Base-by-base conservation (phyloP, 306 rosid species). In the Astragalus membranaceus region DNA sequence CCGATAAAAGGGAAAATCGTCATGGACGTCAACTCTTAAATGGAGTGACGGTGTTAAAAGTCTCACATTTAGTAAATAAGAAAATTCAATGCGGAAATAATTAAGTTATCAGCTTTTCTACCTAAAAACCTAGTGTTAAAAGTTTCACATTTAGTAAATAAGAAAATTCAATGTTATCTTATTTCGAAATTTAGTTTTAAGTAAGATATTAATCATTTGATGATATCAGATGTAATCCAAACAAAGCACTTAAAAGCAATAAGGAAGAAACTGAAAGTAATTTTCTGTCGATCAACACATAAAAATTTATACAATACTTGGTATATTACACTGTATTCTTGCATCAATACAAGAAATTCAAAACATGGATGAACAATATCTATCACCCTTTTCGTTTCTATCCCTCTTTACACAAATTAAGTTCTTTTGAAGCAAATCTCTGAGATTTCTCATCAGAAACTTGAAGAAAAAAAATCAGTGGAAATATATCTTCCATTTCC, bases 401-500 rank as follows among this genome's bases (percentile, higher is more conserved):
- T 72, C 57, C 10, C 36, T 52, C 63, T 67, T 58, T 56, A 67
- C 67, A 67, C 23, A 33, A 65, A 26, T 26, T 26, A 26, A 67
- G 35, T 60, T 78, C 67, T 44, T 61, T 35, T 75, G 61, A 65
- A 52, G n/a, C 9, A 68, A 75, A 75, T 52, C 55, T 61, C 44
- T 35, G 61, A 75, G 79, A 75, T 75, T 57, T 66, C 53, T 70
- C 70, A 70, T 76, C 17, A 41, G 72, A 73, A 73, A 41, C 75
- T 58, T 48, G 5, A 64, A 37, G 46, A 64, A 62, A 69, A 17
- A 50, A 64, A 57, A 73, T 72, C 74, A 69, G 48, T 55, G 61
- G 30, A 81, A 67, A 60, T 61, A 73, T n/a, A 60, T 80, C 71
- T 65, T 84, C 83, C 74, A 69, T 69, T 52, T 67, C 70, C 79